These are phyloP conservation scores for Aspergillus steynii DNA, from an alignment of 495 filamentous ascomycete species.

Conservation along the genomic window DNA sequence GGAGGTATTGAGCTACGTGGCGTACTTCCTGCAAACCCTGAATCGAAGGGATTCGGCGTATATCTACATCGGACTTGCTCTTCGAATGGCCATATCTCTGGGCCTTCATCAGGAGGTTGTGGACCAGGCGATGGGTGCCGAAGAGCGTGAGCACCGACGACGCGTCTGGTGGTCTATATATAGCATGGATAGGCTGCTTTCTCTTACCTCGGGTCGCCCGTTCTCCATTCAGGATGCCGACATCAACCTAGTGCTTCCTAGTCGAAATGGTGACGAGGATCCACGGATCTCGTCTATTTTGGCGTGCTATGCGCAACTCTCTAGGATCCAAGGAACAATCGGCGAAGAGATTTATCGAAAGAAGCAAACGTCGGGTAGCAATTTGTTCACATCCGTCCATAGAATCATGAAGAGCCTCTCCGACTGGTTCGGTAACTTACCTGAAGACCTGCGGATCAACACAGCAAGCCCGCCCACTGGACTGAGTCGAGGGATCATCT, in stretches of 20 bases:
- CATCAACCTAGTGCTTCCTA: slow-evolving; percentile 43
- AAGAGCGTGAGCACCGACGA: slow-evolving; percentile 43
- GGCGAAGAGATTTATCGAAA: slow-evolving; percentile 49
- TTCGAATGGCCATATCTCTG: slow-evolving; percentile 54
- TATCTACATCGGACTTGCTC: slow-evolving; percentile 48
- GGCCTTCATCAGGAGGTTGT: slow-evolving; percentile 51
- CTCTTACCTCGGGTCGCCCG: slow-evolving; percentile 51
- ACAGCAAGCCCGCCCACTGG: slow-evolving; percentile 35
- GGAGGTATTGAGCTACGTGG: slow-evolving; percentile 51
- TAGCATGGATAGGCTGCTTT: slow-evolving; percentile 48
- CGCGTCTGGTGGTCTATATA: slow-evolving; percentile 56
- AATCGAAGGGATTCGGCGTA: slow-evolving; percentile 51
- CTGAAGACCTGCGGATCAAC: slow-evolving; percentile 45
- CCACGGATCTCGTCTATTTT: slow-evolving; percentile 48
- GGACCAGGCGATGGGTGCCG: slow-evolving; percentile 29
- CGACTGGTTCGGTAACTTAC: slow-evolving; percentile 41
- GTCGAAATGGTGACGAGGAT: slow-evolving; percentile 25
- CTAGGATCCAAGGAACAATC: slow-evolving; percentile 46
- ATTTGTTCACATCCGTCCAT: slow-evolving; percentile 46
- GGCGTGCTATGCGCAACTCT: slow-evolving; percentile 46
- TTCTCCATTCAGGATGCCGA: slow-evolving; percentile 52
- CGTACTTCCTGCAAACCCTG: slow-evolving; percentile 54
- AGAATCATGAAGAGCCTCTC: slow-evolving; percentile 45
- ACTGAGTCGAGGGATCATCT: slow-evolving; percentile 45
- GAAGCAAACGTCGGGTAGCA: slow-evolving; percentile 41